Evolutionary conservation across 2,329 filamentous ascomycete genomes (phyloP).

Genomic region (Ophiobolus disseminans): DNA sequence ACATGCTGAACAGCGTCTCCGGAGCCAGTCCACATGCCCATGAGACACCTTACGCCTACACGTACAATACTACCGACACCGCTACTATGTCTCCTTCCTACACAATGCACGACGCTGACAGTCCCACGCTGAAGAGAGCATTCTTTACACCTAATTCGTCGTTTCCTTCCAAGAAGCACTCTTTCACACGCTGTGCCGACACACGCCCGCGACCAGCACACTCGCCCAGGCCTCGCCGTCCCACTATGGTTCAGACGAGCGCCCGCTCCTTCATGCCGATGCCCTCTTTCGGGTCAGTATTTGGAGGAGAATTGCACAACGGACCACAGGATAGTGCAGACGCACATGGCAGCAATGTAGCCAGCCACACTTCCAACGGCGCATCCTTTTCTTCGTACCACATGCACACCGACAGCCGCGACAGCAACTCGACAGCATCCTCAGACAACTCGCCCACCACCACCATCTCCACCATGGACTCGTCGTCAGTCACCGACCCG

Average conservation of each 20-base stretch:
- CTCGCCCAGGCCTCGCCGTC: conserved; percentile 18
- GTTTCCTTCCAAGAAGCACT: conserved; percentile 39
- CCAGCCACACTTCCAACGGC: conserved; percentile 45
- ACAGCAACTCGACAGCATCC: conserved; percentile 84
- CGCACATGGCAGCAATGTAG: conserved; percentile 40
- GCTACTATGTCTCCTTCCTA: conserved; percentile 35
- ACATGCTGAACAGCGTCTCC: conserved; percentile 7
- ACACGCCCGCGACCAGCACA: conserved; percentile 26
- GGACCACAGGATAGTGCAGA: conserved; percentile 56
- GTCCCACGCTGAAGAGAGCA: conserved; percentile 43
- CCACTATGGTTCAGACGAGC: conserved; percentile 50
- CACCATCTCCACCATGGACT: conserved; percentile 90
- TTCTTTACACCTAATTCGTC: conserved; percentile 45
- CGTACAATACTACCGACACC: conserved; percentile 11
- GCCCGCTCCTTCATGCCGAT: conserved; percentile 57
- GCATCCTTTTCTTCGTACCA: conserved; percentile 59
- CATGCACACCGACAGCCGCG: conserved; percentile 70
- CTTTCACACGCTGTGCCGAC: conserved; percentile 18
- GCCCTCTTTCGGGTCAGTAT: conserved; percentile 79
- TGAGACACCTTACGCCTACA: conserved; percentile 11
- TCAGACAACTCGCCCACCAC: conserved; percentile 95
- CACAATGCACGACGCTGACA: conserved; percentile 44
- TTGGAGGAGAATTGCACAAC: conserved; percentile 65
- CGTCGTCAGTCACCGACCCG: conserved; percentile 85
- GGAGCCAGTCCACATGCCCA: conserved; percentile 6